These are phyloP conservation scores for Boletus tylopilopsis DNA, from an alignment of 768 basidiomycete species.

Conservation along the genomic window DNA sequence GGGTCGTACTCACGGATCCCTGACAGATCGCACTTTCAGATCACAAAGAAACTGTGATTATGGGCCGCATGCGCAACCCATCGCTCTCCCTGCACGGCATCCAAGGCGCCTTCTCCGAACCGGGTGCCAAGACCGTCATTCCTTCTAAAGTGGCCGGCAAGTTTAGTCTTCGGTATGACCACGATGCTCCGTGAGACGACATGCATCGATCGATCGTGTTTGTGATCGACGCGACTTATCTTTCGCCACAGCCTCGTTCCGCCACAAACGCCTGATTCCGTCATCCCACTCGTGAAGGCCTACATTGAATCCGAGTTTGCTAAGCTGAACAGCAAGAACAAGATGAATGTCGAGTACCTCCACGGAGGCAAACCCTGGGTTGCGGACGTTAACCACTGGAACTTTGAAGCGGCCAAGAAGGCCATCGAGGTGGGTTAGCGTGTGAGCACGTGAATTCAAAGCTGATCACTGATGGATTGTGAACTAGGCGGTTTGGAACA, in stretches of 20 bases:
- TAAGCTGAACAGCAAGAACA: constrained; percentile 84
- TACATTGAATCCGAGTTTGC: constrained; percentile 79
- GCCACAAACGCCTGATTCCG: constrained; percentile 74
- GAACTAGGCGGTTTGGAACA: constrained; percentile 50
- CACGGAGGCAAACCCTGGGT: constrained; percentile 92
- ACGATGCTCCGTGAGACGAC: neutral
- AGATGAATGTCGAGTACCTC: constrained; percentile 60
- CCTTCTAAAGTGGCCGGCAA: constrained; percentile 87
- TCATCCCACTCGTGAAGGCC: constrained; percentile 64
- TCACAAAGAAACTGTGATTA: constrained; percentile 76
- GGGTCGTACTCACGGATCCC: neutral
- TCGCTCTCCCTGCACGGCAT: constrained; percentile 92
- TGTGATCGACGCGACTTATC: neutral
- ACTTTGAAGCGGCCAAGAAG: constrained; percentile 81
- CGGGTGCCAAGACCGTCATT: constrained; percentile 86
- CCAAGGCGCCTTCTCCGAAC: constrained; percentile 87
- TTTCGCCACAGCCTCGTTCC: constrained; percentile 61
- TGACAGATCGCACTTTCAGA: constrained; percentile 59
- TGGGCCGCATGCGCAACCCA: constrained; percentile 92
- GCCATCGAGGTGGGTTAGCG: constrained; percentile 63
- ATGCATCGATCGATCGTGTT: neutral
- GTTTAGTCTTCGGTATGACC: constrained; percentile 82
- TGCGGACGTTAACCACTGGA: constrained; percentile 84
- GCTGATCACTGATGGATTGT: neutral
- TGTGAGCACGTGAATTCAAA: neutral